Base-by-base conservation (phyloP, 352 stramenopile species). In the Phytophthora sojae region DNA sequence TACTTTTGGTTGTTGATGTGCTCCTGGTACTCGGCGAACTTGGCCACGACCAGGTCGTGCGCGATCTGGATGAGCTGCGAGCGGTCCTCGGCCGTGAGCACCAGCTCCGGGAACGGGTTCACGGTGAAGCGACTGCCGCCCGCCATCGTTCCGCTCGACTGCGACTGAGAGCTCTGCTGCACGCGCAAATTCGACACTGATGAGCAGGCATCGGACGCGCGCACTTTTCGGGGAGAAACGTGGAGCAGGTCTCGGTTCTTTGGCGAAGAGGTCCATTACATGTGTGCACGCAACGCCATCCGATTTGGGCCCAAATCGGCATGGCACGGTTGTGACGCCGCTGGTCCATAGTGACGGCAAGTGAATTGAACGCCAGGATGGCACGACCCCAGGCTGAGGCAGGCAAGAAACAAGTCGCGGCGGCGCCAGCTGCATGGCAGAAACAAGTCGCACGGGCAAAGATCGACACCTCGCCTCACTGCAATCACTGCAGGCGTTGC, bases 11-110 rank as follows among this genome's bases (percentile, higher is more conserved):
- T 47, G 29, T 58, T 42, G 1, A 69, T 19, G 45, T 65, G 47
- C 19, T 69, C 47, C 25, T 74, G 37, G 39, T 74, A 74, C 29
- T 60, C 19, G 8, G 60, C 54, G 25, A 73, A 45, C 11, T 57
- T 74, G 14, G 60, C 35, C 3, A 53, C 25, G 1, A 73, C 61
- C 19, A 73, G 47, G 1, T 14, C 23, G 5, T 73, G 17, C 2
- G 54, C 55, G 47, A 69, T 45, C 8, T 67, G 55, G 32, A 72
- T 19, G 23, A 71, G 67, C 25, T 66, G n/a, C 4, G 4, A 17
- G 2, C 57, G 47, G 23, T 71, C 67, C 49, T 70, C 55, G 4
- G 37, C 50, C 2, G 61, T 50, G 0, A 71, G 39, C 5, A 17
- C 47, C 42, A 67, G 58, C 8, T 65, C 39, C 1, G 39, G 37